phyloP scores from a whole-genome alignment of 345 rosid genomes.

The Lagerstroemia speciosa region DNA sequence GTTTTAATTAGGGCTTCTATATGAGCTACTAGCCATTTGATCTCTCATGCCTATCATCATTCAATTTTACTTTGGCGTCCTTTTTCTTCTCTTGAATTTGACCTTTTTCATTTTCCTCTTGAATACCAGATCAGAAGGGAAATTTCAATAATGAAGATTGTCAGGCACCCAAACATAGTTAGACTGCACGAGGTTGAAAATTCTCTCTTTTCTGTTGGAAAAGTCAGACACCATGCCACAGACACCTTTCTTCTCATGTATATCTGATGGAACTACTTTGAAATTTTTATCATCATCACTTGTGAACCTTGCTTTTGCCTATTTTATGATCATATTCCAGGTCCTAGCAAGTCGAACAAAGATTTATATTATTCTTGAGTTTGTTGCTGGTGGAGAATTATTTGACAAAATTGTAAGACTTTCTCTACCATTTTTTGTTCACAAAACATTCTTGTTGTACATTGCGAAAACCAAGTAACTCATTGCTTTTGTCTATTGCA shows the following conservation, averaged over 20 bases:
- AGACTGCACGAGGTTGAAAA: slow-evolving; percentile 62
- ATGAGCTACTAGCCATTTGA: neutral
- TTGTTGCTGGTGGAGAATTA: slow-evolving; percentile 84
- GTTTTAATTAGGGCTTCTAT: neutral
- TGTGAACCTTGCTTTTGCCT: neutral
- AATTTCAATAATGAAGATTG: slow-evolving; percentile 90
- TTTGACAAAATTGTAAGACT: slow-evolving; percentile 71
- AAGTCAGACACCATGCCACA: neutral
- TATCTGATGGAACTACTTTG: neutral
- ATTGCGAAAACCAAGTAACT: neutral
- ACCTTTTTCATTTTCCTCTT: neutral
- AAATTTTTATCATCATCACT: neutral
- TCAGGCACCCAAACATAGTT: slow-evolving; percentile 77
- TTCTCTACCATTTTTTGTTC: neutral
- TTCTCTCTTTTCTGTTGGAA: neutral
- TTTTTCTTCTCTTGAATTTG: neutral
- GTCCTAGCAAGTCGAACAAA: slow-evolving; percentile 73
- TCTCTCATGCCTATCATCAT: neutral
- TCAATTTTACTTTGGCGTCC: neutral
- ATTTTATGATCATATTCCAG: slow-evolving; percentile 22
- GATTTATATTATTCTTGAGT: slow-evolving; percentile 81
- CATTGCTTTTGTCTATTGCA: neutral
- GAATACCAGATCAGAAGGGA: slow-evolving; percentile 65
- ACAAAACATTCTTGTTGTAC: no score
- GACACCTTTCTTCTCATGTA: neutral